Evolutionary conservation across 2,329 filamentous ascomycete species (phyloP).

Genomic region (Hymenoscyphus fructigenus): DNA sequence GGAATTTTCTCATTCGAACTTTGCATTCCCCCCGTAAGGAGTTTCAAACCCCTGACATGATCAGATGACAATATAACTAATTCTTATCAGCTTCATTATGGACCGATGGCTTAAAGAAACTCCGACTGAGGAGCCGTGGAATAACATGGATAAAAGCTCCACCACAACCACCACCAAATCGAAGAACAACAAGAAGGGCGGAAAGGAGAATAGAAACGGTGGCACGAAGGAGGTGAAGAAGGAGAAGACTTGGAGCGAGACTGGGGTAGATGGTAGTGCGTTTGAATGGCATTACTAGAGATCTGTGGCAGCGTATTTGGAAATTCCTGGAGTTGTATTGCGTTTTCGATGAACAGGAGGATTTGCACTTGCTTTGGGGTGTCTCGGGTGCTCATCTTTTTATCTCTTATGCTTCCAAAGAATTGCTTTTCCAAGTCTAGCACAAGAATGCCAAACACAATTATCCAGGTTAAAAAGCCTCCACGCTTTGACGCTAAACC

Average conservation of each 20-base stretch:
- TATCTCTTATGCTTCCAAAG: too few species aligned
- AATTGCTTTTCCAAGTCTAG: too few species aligned
- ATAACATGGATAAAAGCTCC: background rate
- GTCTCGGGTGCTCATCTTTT: background rate
- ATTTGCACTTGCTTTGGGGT: background rate
- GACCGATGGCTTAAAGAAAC: background rate
- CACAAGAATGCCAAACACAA: too few species aligned
- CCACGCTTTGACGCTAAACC: background rate
- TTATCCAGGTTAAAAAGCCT: slow-evolving; percentile 4
- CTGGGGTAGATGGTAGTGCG: background rate
- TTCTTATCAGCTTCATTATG: background rate
- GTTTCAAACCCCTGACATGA: background rate
- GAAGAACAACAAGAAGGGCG: background rate
- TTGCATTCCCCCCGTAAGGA: background rate
- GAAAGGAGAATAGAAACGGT: background rate
- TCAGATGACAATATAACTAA: background rate
- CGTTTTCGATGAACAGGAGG: background rate
- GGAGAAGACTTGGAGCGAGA: background rate
- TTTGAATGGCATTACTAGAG: background rate
- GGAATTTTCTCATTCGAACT: background rate
- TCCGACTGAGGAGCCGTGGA: background rate
- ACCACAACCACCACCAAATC: background rate
- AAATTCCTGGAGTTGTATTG: background rate
- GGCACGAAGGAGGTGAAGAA: background rate
- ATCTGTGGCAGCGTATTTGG: background rate